These are phyloP conservation scores for Tothia fuscella DNA, from an alignment of 2,329 filamentous ascomycete species.

Conservation along the genomic window DNA sequence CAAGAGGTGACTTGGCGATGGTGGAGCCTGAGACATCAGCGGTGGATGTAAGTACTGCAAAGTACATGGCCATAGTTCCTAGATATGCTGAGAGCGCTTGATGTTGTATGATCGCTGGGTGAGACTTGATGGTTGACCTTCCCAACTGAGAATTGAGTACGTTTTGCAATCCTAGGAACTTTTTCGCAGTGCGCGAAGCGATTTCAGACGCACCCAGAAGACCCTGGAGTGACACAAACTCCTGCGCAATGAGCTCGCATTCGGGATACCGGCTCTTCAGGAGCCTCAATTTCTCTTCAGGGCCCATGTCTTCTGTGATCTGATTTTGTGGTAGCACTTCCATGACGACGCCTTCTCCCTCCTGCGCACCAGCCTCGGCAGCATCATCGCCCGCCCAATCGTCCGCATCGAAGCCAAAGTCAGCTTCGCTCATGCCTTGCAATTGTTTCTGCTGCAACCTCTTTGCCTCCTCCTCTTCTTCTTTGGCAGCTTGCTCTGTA, in stretches of 20 bases:
- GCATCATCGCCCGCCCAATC: slow-evolving; percentile 61
- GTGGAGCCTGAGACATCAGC: slow-evolving; percentile 45
- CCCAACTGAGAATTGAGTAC: slow-evolving; percentile 6
- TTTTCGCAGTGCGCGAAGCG: slow-evolving; percentile 46
- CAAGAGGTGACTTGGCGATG: slow-evolving; percentile 56
- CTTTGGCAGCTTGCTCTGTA: slow-evolving; percentile 63
- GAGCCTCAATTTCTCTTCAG: slow-evolving; percentile 63
- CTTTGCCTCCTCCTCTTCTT: slow-evolving; percentile 84
- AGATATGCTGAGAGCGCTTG: slow-evolving; percentile 78
- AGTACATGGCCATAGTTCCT: slow-evolving; percentile 81
- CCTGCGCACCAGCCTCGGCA: slow-evolving; percentile 30
- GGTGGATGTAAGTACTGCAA: slow-evolving; percentile 79
- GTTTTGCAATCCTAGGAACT: slow-evolving; percentile 17
- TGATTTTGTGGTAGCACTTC: slow-evolving; percentile 78
- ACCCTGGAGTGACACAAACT: slow-evolving; percentile 60
- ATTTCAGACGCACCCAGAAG: slow-evolving; percentile 46
- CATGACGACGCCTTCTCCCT: slow-evolving; percentile 50
- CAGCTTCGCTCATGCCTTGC: slow-evolving; percentile 75
- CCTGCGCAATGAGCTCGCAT: slow-evolving; percentile 73
- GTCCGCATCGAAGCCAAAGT: slow-evolving; percentile 84
- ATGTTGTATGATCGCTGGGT: slow-evolving; percentile 47
- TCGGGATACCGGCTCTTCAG: slow-evolving; percentile 79
- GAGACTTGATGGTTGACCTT: not conserved
- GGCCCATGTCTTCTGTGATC: slow-evolving; percentile 65
- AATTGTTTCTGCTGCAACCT: slow-evolving; percentile 84